phyloP scores from a whole-genome alignment of 2,329 filamentous ascomycete genomes.

The Fulvia fulva region DNA sequence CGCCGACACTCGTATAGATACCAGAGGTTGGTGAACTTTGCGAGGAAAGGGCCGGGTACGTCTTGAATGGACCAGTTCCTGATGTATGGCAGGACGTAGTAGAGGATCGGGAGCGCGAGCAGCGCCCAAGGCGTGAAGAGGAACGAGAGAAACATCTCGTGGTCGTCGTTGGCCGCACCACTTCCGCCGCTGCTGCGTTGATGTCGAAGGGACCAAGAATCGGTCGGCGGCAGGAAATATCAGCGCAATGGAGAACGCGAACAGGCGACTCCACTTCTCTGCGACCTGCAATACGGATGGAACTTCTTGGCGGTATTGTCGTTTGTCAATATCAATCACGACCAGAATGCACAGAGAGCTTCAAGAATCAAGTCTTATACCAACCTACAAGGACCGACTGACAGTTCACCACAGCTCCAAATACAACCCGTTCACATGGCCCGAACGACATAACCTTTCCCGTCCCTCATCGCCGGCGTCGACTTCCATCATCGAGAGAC shows the following conservation, averaged over 20 bases:
- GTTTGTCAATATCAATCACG: too few species aligned
- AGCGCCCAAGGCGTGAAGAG: conserved; percentile 46
- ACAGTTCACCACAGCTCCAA: background rate
- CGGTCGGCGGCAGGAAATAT: background rate
- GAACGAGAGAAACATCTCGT: conserved; percentile 36
- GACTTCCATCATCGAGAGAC: too few species aligned
- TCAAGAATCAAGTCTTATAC: background rate
- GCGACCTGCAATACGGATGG: background rate
- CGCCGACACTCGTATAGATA: conserved; percentile 61
- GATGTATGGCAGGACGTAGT: conserved; percentile 59
- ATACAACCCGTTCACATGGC: background rate
- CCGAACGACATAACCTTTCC: background rate
- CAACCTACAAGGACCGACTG: background rate
- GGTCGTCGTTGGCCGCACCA: background rate
- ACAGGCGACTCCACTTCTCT: background rate
- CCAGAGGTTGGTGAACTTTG: conserved; percentile 75
- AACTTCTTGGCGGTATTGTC: background rate
- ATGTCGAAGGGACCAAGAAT: background rate
- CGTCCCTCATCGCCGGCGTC: background rate
- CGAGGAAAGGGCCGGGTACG: conserved; percentile 62
- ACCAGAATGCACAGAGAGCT: background rate
- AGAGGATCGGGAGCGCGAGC: conserved; percentile 49
- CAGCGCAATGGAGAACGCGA: background rate
- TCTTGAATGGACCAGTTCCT: conserved; percentile 51
- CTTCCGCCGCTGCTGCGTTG: background rate